phyloP scores from a whole-genome alignment of 2,329 filamentous ascomycete species.

The Diaporthe sp. region DNA sequence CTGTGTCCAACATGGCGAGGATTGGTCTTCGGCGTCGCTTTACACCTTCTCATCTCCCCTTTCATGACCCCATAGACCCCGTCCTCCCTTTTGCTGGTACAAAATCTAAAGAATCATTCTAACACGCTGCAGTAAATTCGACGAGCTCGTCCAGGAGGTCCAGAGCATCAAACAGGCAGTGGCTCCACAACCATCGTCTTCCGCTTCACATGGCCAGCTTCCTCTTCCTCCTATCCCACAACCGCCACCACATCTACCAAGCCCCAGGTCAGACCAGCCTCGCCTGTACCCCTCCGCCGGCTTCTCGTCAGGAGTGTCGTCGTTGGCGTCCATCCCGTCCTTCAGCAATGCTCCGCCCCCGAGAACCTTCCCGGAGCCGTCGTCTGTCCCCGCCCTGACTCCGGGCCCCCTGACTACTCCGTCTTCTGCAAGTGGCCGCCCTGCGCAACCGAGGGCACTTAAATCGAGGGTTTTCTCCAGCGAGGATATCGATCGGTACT shows the following conservation, averaged over 20 bases:
- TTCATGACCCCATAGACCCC: not conserved
- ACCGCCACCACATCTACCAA: conserved; percentile 37
- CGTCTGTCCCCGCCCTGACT: conserved; percentile 40
- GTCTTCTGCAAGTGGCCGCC: conserved; percentile 45
- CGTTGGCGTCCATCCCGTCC: conserved; percentile 41
- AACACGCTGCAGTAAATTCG: conserved; percentile 60
- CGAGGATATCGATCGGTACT: conserved; percentile 69
- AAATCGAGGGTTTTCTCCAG: conserved; percentile 63
- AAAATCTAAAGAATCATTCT: conserved; percentile 14
- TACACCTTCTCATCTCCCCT: not conserved
- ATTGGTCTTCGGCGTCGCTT: not conserved
- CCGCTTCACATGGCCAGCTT: conserved; percentile 29
- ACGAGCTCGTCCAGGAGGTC: conserved; percentile 68
- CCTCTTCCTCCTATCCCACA: conserved; percentile 41
- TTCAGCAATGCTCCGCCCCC: conserved; percentile 43
- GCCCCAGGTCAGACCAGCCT: conserved; percentile 7
- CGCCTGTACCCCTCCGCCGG: conserved; percentile 33
- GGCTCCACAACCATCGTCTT: conserved; percentile 42
- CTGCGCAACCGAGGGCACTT: conserved; percentile 58
- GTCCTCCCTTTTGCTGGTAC: conserved; percentile 7
- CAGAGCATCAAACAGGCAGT: conserved; percentile 68
- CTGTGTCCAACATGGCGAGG: not conserved
- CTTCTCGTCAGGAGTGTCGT: conserved; percentile 32
- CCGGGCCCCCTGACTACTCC: conserved; percentile 49
- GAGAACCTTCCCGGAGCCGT: conserved; percentile 33